Conservation (phyloP, 2,329 filamentous ascomycete species). For the Penicillium griseofulvum region DNA sequence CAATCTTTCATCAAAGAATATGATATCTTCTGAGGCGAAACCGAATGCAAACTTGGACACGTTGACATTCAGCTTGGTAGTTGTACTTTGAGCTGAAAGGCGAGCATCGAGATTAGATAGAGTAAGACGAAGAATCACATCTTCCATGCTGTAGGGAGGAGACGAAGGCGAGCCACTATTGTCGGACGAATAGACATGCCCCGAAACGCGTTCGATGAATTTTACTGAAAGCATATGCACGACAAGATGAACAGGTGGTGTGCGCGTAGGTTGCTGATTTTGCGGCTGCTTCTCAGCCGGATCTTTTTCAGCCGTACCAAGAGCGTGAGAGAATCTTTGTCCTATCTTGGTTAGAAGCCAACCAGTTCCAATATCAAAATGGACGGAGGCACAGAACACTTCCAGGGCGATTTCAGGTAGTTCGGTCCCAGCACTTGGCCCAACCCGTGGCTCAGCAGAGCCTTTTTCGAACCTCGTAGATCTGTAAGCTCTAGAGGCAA, state of each 20-base stretch:
- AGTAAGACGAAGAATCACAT: slow-evolving; percentile 33
- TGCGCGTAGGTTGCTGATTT: slow-evolving; percentile 8
- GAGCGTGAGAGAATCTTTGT: slow-evolving; percentile 29
- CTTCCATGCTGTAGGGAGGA: slow-evolving; percentile 26
- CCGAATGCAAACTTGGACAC: slow-evolving; percentile 48
- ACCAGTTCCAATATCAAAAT: slow-evolving; percentile 42
- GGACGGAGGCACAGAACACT: slow-evolving; percentile 30
- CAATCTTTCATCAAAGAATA: slow-evolving; percentile 52
- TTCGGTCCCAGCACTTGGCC: not conserved
- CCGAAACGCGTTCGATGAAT: slow-evolving; percentile 39
- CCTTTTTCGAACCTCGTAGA: slow-evolving; percentile 21
- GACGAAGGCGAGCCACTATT: slow-evolving; percentile 10
- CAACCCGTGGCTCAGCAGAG: not conserved
- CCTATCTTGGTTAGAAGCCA: slow-evolving; percentile 42
- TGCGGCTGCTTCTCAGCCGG: slow-evolving; percentile 4
- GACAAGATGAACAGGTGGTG: slow-evolving; percentile 24
- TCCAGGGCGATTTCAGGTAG: slow-evolving; percentile 30
- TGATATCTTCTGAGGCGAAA: slow-evolving; percentile 49
- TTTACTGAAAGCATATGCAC: slow-evolving; percentile 34
- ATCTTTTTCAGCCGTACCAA: slow-evolving; percentile 13
- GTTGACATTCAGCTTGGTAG: slow-evolving; percentile 29
- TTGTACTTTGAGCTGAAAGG: slow-evolving; percentile 19
- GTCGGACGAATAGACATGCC: slow-evolving; percentile 25
- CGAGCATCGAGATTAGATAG: slow-evolving; percentile 28
- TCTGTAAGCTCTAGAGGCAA: slow-evolving; percentile 23